These are phyloP conservation scores for Dioscorea alata DNA, from an alignment of 106 monocot species.

Conservation along the genomic window DNA sequence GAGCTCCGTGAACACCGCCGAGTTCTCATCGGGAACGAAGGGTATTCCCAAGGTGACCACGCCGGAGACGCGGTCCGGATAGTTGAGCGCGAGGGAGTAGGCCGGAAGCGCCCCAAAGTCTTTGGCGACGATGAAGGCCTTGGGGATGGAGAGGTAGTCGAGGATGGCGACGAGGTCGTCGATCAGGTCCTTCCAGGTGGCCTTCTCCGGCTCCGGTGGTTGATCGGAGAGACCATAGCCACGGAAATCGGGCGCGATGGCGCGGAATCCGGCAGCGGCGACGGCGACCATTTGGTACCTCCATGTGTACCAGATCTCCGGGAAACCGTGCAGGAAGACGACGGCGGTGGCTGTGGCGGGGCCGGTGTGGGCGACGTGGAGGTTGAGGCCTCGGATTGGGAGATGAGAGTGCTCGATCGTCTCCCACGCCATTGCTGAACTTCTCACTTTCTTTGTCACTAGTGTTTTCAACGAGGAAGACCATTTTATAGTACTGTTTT, in stretches of 20 bases:
- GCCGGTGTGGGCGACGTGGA: conserved; percentile 43
- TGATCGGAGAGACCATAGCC: conserved; percentile 13
- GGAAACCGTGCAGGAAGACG: conserved; percentile 34
- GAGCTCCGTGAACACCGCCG: neutral
- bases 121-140: conserved; percentile 39
- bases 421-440: neutral
- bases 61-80: conserved; percentile 21
- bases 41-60: conserved; percentile 28
- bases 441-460: neutral
- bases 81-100: conserved; percentile 12
- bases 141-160: conserved; percentile 28
- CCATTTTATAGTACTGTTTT: too few species aligned
- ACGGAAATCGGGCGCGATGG: conserved; percentile 36
- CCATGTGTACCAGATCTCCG: conserved; percentile 88
- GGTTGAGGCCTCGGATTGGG: conserved; percentile 26
- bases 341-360: conserved; percentile 37
- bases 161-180: conserved; percentile 48
- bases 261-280: conserved; percentile 40
- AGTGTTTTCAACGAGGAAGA: too few species aligned
- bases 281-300: conserved; percentile 66
- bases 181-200: conserved; percentile 26
- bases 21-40: neutral
- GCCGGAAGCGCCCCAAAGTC: conserved; percentile 35
- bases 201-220: conserved; percentile 26
- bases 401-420: conserved; percentile 37